Evolutionary conservation across 2,329 filamentous ascomycete genomes (phyloP).

Genomic region (Aureobasidium sp.): DNA sequence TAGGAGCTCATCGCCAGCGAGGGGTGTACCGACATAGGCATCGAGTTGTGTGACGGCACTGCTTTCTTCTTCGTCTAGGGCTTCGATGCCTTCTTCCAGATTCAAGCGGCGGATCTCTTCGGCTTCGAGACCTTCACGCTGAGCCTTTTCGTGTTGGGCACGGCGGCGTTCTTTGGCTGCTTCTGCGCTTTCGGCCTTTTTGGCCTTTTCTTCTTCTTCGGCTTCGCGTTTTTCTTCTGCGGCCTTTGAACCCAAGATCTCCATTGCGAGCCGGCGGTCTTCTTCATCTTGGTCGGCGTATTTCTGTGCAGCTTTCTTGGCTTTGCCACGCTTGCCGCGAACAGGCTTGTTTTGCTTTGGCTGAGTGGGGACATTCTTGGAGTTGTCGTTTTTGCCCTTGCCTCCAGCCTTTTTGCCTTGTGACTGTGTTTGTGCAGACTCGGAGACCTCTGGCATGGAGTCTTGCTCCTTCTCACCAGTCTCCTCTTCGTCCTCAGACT

Average conservation of each 20-base stretch:
- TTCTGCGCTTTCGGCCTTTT: slow-evolving; percentile 56
- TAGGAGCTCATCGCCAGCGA: slow-evolving; percentile 74
- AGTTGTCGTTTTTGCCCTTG: slow-evolving; percentile 18
- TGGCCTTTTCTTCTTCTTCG: slow-evolving; percentile 48
- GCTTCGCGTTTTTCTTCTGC: slow-evolving; percentile 61
- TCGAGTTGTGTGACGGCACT: slow-evolving; percentile 52
- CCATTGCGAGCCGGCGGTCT: slow-evolving; percentile 74
- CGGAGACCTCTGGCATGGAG: slow-evolving; percentile 21
- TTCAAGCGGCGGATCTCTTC: slow-evolving; percentile 58
- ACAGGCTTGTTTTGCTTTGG: slow-evolving; percentile 27
- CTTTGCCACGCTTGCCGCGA: slow-evolving; percentile 72
- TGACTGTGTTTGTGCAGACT: slow-evolving; percentile 15
- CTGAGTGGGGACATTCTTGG: slow-evolving; percentile 17
- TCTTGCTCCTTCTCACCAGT: slow-evolving; percentile 27
- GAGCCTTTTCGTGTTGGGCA: slow-evolving; percentile 70
- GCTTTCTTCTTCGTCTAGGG: slow-evolving; percentile 26
- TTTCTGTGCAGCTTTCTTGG: slow-evolving; percentile 79
- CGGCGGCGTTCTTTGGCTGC: slow-evolving; percentile 66
- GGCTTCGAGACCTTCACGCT: slow-evolving; percentile 66
- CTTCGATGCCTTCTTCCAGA: slow-evolving; percentile 47
- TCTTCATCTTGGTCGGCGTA: slow-evolving; percentile 95
- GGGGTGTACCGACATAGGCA: slow-evolving; percentile 65
- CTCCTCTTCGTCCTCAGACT: slow-evolving; percentile 22
- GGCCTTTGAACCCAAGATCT: slow-evolving; percentile 69
- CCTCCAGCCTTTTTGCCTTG: slow-evolving; percentile 23